Evolutionary conservation across 2,329 filamentous ascomycete species (phyloP).

Genomic region (Claviceps digitariae): DNA sequence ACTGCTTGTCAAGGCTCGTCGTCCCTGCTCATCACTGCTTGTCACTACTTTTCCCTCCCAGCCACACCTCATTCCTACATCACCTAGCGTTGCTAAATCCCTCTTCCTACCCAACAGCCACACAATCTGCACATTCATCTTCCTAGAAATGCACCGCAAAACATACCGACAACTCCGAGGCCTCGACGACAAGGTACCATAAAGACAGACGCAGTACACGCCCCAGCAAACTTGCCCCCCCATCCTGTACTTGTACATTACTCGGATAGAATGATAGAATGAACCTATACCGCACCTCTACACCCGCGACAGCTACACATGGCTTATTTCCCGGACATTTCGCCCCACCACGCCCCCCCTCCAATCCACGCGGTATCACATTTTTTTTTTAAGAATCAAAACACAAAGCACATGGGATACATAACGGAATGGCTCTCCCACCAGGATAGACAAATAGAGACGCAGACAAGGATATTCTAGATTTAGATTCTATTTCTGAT

Average conservation of each 20-base stretch:
- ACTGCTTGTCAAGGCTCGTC: no score
- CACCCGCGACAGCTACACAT: not conserved
- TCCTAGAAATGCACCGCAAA: conserved; percentile 77
- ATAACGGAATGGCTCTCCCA: not conserved
- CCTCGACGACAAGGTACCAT: conserved; percentile 13
- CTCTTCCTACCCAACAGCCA: conserved; percentile 34
- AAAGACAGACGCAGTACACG: not conserved
- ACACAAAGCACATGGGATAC: not conserved
- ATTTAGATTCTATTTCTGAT: not conserved
- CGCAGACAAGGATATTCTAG: not conserved
- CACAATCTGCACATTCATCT: conserved; percentile 77
- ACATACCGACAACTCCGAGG: conserved; percentile 47
- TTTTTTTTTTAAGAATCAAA: not conserved
- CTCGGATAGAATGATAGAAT: no score
- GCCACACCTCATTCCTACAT: no score
- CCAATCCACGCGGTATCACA: no score
- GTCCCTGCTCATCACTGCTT: not conserved
- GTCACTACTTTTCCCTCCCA: not conserved
- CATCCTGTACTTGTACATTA: no score
- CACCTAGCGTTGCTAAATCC: not conserved
- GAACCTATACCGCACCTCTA: not conserved
- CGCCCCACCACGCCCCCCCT: not conserved
- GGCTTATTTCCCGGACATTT: not conserved
- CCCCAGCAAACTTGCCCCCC: no score
- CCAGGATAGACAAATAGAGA: not conserved